Base-by-base conservation (phyloP, 257 asterid species). In the Gentiana dahurica region DNA sequence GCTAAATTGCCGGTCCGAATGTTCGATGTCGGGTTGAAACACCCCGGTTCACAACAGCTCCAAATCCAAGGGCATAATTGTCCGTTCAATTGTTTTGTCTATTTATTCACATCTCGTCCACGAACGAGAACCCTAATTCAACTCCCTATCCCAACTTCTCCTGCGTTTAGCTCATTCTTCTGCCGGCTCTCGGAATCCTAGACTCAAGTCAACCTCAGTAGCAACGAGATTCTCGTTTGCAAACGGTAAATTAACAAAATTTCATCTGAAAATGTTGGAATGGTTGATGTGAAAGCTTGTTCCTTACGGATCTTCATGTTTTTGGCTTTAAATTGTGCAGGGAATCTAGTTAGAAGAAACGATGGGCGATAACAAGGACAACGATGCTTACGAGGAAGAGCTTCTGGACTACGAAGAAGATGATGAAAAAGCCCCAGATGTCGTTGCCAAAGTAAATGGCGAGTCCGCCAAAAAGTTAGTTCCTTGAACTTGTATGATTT, bases 341-440 rank as follows among this genome's bases (percentile, higher is more conserved):
- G n/a, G 38, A 10, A 12, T 1, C 57, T 2, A 5, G 13, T 32
- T 10, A 52, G 64, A 34, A 54, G 54, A 44, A 48, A 53, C 57
- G 34, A 89, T 89, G 97, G 89, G 85, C 36, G 95, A 89, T 12
- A 74, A 68, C 3, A 86, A 80, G 79, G 94, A 89, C 44, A 79
- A 61, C 81, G 97, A 89, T 34, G 92, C 87, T 1, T 89, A 86
- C 71, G 97, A 86, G 61, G 95, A 89, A 70, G 97, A 89, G 85
- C 95, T 89, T 56, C 84, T 89, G 53, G 97, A 89, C 74, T 89
- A 89, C 72, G 97, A 89, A 63, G 97, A 89, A 35, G 97, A 89
- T 13, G 95, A 89, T 47, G 86, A 84, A 60, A 84, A 81, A 58
- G 81, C 78, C 2, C 94, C 84, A 51, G 75, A 88, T 6, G 75